phyloP scores from a whole-genome alignment of 495 filamentous ascomycete genomes.

The Penicillium coprophilum region DNA sequence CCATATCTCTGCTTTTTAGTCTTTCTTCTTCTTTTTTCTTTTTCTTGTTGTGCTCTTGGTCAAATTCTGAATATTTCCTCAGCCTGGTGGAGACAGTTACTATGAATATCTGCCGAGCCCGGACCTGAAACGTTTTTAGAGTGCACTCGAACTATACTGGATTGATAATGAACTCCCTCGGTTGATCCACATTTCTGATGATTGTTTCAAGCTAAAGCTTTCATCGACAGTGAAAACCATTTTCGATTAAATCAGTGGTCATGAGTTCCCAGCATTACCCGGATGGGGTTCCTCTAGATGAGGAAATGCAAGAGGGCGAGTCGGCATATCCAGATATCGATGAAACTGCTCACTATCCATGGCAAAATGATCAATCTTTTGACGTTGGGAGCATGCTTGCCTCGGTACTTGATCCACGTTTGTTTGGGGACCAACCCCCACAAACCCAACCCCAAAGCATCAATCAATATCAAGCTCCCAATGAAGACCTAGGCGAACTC shows the following conservation, averaged over 20 bases:
- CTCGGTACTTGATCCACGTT: slow-evolving; percentile 43
- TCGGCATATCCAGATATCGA: slow-evolving; percentile 41
- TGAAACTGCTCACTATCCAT: slow-evolving; percentile 38
- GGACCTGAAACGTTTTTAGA: slow-evolving; percentile 20
- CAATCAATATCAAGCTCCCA: neutral
- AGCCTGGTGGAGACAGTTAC: slow-evolving; percentile 21
- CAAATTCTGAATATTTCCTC: slow-evolving; percentile 16
- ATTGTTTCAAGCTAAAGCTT: slow-evolving; percentile 1
- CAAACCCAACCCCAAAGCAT: slow-evolving; percentile 18
- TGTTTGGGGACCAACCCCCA: slow-evolving; percentile 34
- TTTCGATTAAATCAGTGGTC: neutral
- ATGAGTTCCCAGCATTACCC: slow-evolving; percentile 25
- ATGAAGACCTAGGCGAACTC: slow-evolving; percentile 2
- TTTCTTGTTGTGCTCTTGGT: neutral
- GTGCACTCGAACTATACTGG: slow-evolving; percentile 19
- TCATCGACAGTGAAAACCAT: neutral
- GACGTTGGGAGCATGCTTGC: slow-evolving; percentile 20
- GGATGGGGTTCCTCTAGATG: slow-evolving; percentile 15
- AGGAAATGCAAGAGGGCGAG: slow-evolving; percentile 17
- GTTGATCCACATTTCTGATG: slow-evolving; percentile 12
- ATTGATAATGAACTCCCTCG: slow-evolving; percentile 23
- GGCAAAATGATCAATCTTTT: slow-evolving; percentile 29
- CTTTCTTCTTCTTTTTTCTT: neutral
- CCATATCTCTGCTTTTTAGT: neutral
- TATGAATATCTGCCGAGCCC: slow-evolving; percentile 27